Evolutionary conservation across 169 alveolate species (phyloP).

Genomic region (Plasmodium falciparum): DNA sequence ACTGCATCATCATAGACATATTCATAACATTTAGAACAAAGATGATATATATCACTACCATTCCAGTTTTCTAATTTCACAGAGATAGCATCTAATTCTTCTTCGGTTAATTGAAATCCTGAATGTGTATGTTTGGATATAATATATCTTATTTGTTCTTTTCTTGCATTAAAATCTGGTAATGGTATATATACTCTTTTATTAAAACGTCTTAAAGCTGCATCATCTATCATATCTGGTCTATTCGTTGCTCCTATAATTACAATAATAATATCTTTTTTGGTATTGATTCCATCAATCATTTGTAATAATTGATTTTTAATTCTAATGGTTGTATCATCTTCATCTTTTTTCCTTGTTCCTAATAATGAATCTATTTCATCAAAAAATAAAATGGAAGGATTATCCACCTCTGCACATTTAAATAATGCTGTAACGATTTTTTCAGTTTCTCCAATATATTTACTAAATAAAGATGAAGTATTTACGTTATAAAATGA

Average conservation of each 20-base stretch:
- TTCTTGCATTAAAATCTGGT: constrained; percentile 92
- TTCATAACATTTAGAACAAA: constrained; percentile 92
- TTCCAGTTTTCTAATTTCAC: constrained; percentile 88
- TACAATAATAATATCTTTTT: constrained; percentile 84
- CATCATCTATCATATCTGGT: constrained; percentile 96
- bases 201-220: constrained; percentile 94
- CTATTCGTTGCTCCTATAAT: constrained; percentile 96
- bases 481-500: constrained; percentile 95
- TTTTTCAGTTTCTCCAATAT: constrained; percentile 96
- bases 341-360: constrained; percentile 91
- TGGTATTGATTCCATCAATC: constrained; percentile 95
- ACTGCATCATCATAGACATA: constrained; percentile 91
- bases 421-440: constrained; percentile 92
- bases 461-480: constrained; percentile 93
- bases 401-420: constrained; percentile 92
- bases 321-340: constrained; percentile 92
- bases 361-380: constrained; percentile 95
- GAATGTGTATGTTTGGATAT: constrained; percentile 84
- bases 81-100: constrained; percentile 85
- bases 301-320: constrained; percentile 94
- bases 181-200: constrained; percentile 94
- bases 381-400: constrained; percentile 95
- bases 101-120: constrained; percentile 83
- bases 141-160: constrained; percentile 87
- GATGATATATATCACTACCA: constrained; percentile 89